Evolutionary conservation across 176 grass and related monocot genomes (phyloP), one percentile per base, ranked within the genome.

Genomic region (Bromus sterilis): DNA sequence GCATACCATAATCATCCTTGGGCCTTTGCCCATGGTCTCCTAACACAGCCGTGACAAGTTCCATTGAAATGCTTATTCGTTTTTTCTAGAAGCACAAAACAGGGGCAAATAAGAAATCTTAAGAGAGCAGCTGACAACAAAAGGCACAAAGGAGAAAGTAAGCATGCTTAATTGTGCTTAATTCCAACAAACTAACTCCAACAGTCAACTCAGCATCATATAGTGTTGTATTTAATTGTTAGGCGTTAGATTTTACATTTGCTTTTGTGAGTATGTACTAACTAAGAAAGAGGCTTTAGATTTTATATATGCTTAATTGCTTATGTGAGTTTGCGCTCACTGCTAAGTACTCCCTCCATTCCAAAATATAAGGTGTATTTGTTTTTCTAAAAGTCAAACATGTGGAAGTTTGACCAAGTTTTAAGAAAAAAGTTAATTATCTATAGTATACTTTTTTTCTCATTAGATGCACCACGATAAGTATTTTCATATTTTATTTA

Each of bases 21-120:
- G 96, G 96, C 74, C 96, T 91, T 87, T 98, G 96, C 44, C 96
- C 93, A 84, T 95, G 96, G 75, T 98, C 96, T 41, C 96, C 96
- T 80, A 98, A 84, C 70, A 93, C 90, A 88, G 96, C 96, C 78
- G 93, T 98, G 32, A 98, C 96, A 79, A 98, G 85, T 80, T 98
- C 96, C 96, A 98, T 98, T 64, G 96, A 98, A 77, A 98, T 88
- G 78, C 96, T 91, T 59, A 98, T 88, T 14, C 56, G 76, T 14
- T 88, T 95, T 93, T 91, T 91, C 96, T 98, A 78, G 23, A 77
- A 53, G 81, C 28, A 86, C 35, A 48, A 85, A 46, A 80, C 53
- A 83, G 57, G 16, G n/a, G 14, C n/a, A 14, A 40, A 83, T 82
- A 11, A 85, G 21, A 34, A 73, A 53, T 24, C 25, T 43, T 24